phyloP scores from a whole-genome alignment of 306 rosid species.

The Hippophae gyantsensis region DNA sequence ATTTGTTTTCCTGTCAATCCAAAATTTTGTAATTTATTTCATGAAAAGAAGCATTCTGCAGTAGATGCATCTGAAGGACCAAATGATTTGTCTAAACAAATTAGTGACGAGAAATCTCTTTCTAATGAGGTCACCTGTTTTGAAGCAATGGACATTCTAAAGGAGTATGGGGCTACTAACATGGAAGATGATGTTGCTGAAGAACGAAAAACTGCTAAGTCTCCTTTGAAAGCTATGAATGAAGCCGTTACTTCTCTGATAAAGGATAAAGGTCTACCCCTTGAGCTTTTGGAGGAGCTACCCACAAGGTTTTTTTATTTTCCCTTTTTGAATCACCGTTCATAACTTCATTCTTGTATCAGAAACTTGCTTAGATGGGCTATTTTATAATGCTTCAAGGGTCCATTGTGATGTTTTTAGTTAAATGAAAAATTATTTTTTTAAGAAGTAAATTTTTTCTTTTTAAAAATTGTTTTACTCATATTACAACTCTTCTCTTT shows the following conservation, averaged over 20 bases:
- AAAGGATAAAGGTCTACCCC: constrained; percentile 48
- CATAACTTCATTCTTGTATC: neutral
- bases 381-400: constrained; percentile 10
- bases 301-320: constrained; percentile 59
- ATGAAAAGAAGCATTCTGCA: constrained; percentile 26
- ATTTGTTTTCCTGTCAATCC: constrained; percentile 62
- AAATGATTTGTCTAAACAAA: constrained; percentile 27
- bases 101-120: constrained; percentile 18
- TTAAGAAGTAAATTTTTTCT: constrained; percentile 12
- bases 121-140: constrained; percentile 32
- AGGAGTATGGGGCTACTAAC: constrained; percentile 43
- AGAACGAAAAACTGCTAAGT: constrained; percentile 39
- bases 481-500: constrained; percentile 19
- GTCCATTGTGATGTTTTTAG: neutral
- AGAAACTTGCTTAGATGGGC: constrained; percentile 1
- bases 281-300: constrained; percentile 59
- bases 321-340: neutral
- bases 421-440: too few species aligned
- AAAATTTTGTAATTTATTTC: constrained; percentile 35
- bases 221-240: constrained; percentile 66
- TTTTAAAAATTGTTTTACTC: constrained; percentile 11
- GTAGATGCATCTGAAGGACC: constrained; percentile 29
- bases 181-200: constrained; percentile 52
- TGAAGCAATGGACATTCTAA: constrained; percentile 49
- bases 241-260: constrained; percentile 56